Conservation (phyloP, 2,329 filamentous ascomycete genomes). For the Colletotrichum musicola region DNA sequence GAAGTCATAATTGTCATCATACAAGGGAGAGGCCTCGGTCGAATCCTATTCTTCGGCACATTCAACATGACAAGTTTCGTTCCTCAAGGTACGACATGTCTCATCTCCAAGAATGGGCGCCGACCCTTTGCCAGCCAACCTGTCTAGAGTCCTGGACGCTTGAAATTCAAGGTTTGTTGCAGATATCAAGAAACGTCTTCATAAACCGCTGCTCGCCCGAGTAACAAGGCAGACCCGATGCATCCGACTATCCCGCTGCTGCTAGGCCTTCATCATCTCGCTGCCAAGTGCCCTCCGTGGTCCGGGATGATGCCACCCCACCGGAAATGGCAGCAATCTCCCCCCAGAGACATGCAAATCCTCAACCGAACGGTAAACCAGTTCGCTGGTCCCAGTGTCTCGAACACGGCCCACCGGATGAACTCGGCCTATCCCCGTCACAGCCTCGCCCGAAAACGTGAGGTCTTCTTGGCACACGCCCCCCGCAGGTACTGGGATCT, state of each 20-base stretch:
- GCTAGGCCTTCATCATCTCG: neutral
- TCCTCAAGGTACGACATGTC: no score
- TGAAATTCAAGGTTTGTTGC: neutral
- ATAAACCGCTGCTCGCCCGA: neutral
- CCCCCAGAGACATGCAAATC: constrained; percentile 19
- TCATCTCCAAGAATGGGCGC: no score
- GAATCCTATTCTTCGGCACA: no score
- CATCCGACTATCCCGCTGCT: neutral
- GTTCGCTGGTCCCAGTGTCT: neutral
- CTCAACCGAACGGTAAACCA: neutral
- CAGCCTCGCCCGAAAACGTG: constrained; percentile 18
- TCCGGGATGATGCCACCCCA: constrained; percentile 16
- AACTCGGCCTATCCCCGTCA: constrained; percentile 2
- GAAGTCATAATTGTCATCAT: neutral
- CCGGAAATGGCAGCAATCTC: constrained; percentile 23
- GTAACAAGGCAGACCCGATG: neutral
- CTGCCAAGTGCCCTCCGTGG: constrained; percentile 11
- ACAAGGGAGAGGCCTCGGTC: neutral
- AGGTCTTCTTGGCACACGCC: no score
- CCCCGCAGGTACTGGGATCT: no score
- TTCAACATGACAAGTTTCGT: no score
- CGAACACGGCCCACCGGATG: no score
- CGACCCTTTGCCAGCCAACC: no score
- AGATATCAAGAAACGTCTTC: neutral
- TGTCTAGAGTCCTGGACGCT: no score